Evolutionary conservation across 805 yeast genomes (phyloP).

Genomic region (Ogataea methanolica): DNA sequence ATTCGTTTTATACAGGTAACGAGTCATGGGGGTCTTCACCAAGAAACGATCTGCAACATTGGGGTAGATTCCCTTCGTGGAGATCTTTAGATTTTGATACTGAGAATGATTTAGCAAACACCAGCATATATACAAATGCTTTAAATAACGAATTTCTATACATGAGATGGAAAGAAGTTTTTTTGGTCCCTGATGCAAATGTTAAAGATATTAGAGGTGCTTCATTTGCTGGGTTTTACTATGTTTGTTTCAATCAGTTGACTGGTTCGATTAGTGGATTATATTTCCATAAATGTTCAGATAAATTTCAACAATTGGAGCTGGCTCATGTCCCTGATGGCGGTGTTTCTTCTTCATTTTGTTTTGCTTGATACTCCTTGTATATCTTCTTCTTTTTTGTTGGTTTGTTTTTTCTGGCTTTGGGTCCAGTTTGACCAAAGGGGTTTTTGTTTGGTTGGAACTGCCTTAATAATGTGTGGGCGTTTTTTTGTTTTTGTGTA

Average conservation of each 20-base stretch:
- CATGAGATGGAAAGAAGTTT: slow-evolving; percentile 95
- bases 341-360: slow-evolving; percentile 35
- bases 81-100: slow-evolving; percentile 28
- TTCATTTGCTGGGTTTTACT: slow-evolving; percentile 89
- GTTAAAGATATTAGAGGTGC: slow-evolving; percentile 65
- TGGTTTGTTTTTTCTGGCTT: background rate
- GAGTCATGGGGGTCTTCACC: slow-evolving; percentile 48
- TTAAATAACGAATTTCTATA: slow-evolving; percentile 49
- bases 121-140: slow-evolving; percentile 21
- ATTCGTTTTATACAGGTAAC: slow-evolving; percentile 56
- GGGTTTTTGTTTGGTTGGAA: no score
- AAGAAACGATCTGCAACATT: slow-evolving; percentile 55
- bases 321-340: slow-evolving; percentile 49
- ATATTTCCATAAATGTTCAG: slow-evolving; percentile 78
- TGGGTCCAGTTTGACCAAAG: no score
- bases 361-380: slow-evolving; percentile 12
- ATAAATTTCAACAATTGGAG: slow-evolving; percentile 73
- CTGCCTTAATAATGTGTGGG: no score
- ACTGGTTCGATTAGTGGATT: slow-evolving; percentile 76
- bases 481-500: no score
- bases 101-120: slow-evolving; percentile 26
- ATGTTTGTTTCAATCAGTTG: slow-evolving; percentile 72
- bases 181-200: slow-evolving; percentile 73
- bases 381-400: background rate
- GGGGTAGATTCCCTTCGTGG: slow-evolving; percentile 48